Evolutionary conservation across 352 stramenopile genomes (phyloP).

Genomic region (Pythium grandisporangium): DNA sequence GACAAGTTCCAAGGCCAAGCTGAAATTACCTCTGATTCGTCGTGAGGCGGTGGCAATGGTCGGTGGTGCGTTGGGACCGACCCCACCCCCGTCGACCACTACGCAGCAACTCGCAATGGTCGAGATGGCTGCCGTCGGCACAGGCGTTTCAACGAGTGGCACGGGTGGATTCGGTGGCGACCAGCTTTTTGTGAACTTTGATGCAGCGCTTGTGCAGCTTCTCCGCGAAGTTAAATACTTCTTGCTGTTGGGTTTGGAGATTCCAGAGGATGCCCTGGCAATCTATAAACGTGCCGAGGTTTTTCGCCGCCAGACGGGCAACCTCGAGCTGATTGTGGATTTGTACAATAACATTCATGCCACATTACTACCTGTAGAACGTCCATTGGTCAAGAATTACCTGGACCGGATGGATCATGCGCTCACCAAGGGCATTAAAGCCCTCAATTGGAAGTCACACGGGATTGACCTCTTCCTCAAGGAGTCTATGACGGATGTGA

Average conservation of each 20-base stretch:
- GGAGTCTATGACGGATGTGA: slow-evolving; percentile 84
- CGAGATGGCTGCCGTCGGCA: slow-evolving; percentile 7
- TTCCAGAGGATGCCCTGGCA: slow-evolving; percentile 83
- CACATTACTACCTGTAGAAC: slow-evolving; percentile 83
- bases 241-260: slow-evolving; percentile 79
- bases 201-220: slow-evolving; percentile 83
- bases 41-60: slow-evolving; percentile 19
- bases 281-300: slow-evolving; percentile 90
- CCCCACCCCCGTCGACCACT: background rate
- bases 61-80: background rate
- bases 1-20: slow-evolving; percentile 71
- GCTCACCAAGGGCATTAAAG: slow-evolving; percentile 82
- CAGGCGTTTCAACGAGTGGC: background rate
- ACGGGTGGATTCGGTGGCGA: background rate
- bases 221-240: slow-evolving; percentile 94
- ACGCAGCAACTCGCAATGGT: slow-evolving; percentile 1
- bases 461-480: slow-evolving; percentile 90
- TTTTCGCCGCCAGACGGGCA: slow-evolving; percentile 87
- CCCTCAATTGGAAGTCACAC: slow-evolving; percentile 91
- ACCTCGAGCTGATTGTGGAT: slow-evolving; percentile 89
- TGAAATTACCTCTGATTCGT: slow-evolving; percentile 81
- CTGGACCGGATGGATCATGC: slow-evolving; percentile 88
- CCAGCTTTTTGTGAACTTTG: slow-evolving; percentile 85
- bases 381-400: slow-evolving; percentile 80
- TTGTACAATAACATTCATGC: slow-evolving; percentile 90